phyloP scores from a whole-genome alignment of 2,329 filamentous ascomycete species.

The Aspergillus nomiae region DNA sequence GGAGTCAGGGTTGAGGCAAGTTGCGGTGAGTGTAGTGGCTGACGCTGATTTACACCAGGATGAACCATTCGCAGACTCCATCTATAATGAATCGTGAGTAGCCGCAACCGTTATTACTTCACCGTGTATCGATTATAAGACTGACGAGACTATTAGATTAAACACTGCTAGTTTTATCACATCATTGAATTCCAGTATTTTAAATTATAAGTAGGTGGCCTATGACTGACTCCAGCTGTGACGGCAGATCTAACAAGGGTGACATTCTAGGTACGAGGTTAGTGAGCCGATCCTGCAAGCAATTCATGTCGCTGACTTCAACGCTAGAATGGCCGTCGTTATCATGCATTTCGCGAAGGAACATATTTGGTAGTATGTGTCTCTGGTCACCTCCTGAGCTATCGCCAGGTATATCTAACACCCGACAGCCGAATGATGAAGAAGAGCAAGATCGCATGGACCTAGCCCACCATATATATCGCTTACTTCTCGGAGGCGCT shows the following conservation, averaged over 20 bases:
- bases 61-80: not conserved
- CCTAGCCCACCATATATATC: not conserved
- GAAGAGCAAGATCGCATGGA: slow-evolving; percentile 5
- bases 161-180: not conserved
- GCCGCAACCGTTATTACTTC: not conserved
- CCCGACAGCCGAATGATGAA: not conserved
- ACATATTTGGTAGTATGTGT: not conserved
- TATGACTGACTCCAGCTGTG: not conserved
- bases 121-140: not conserved
- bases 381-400: no score
- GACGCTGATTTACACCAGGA: not conserved
- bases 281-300: not conserved
- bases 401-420: not conserved
- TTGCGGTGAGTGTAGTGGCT: not conserved
- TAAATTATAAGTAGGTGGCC: not conserved
- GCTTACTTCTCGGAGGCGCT: not conserved
- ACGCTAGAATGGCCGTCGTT: not conserved
- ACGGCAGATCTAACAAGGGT: not conserved
- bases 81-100: not conserved
- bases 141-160: not conserved
- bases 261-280: not conserved
- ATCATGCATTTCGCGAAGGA: not conserved
- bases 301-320: not conserved
- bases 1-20: not conserved
- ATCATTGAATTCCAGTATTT: not conserved